Base-by-base conservation (phyloP, 2,329 filamentous ascomycete species). In the Diaporthe sp. region DNA sequence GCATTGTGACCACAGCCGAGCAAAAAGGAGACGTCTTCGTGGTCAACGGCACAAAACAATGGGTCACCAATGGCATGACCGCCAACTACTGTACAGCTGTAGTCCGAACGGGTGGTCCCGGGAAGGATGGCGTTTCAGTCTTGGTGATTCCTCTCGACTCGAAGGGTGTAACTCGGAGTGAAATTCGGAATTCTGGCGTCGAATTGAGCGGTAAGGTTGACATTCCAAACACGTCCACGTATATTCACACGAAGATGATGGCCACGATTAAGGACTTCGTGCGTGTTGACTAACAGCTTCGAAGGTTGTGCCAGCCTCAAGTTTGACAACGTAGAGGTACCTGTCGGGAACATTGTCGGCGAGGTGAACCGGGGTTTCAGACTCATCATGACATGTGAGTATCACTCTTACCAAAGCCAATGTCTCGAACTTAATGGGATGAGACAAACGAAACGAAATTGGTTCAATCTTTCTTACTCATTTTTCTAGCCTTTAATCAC, bases 21-120 rank as follows among this genome's bases (percentile, higher is more conserved):
- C 82, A 82, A 10, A 75, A 55, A 22, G 73, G 75, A 15, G 82
- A 87, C 34, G 87, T 86, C 0, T 92, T 91, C 78, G 79, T 91
- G 55, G 89, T 92, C 9, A 91, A 91, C 74, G 91, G 91, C 0
- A 87, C 86, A 49, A 92, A 92, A 83, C 91, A 91, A 79, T 91
- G 89, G 89, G 92, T 92, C 77, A 92, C 91, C 2, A 89, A 89
- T 69, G 88, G 85, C 42, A 86, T 89, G 8, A 90, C 86, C 84
- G 88, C 90, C 31, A 86, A 90, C 73, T 89, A 89, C 79, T 87
- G 88, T 77, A 91, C 90, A 1, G 89, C 90, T 37, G 91, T 90
- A 7, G 89, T 91, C 5, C 85, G 89, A 17, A 91, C 89, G 0
- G 88, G 88, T 7, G 88, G 86, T 0, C 80, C 85, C 4, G 89